A percentile compares a stretch with the other conserved stretches of the same genome.
These are phyloP conservation scores for Tricholomella constricta DNA, from an alignment of 768 basidiomycete genomes.

Conservation along the genomic window DNA sequence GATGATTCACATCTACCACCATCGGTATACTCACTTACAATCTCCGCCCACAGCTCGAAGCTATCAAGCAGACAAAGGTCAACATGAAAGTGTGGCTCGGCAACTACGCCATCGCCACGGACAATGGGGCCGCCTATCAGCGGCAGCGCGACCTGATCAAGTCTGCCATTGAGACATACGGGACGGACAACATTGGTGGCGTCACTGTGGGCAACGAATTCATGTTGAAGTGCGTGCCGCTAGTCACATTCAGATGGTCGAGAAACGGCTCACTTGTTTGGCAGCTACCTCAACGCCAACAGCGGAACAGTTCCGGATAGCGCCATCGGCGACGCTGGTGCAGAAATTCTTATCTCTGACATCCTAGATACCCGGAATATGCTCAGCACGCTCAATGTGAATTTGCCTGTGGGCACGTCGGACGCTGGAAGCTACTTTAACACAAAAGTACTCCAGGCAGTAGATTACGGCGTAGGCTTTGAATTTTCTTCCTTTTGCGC, in stretches of 20 bases:
- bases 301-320: conserved; percentile 57
- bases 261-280: neutral
- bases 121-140: conserved; percentile 67
- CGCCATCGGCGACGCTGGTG: conserved; percentile 60
- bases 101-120: conserved; percentile 64
- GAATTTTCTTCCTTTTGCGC: neutral
- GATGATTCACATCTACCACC: conserved; percentile 7
- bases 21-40: neutral
- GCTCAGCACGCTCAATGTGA: conserved; percentile 57
- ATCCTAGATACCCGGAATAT: conserved; percentile 67
- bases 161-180: conserved; percentile 73
- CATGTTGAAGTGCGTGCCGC: conserved; percentile 64
- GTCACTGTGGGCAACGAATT: conserved; percentile 93
- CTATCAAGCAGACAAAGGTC: conserved; percentile 88
- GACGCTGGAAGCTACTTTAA: conserved; percentile 91
- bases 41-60: conserved; percentile 59
- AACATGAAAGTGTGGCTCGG: conserved; percentile 80
- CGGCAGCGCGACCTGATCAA: conserved; percentile 73
- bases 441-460: conserved; percentile 56
- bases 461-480: conserved; percentile 68
- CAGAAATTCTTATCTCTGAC: conserved; percentile 59
- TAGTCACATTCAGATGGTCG: neutral
- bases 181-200: conserved; percentile 73
- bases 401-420: conserved; percentile 71
- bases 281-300: conserved; percentile 59